Evolutionary conservation across 2,329 filamentous ascomycete genomes (phyloP).

Genomic region (Teratosphaeria gauchensis): DNA sequence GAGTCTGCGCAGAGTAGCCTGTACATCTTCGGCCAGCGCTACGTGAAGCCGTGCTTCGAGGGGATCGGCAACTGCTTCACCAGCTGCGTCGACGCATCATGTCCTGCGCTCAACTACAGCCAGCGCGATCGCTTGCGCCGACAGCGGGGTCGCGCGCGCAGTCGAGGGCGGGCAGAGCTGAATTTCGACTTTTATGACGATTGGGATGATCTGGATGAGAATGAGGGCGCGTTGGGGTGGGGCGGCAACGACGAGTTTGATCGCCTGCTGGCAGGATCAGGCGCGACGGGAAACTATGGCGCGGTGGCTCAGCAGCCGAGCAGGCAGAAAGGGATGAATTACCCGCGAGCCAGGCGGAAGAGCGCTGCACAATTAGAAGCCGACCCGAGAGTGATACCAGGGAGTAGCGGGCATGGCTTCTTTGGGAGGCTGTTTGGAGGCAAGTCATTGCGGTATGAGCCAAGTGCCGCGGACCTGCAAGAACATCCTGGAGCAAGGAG

Average conservation of each 20-base stretch:
- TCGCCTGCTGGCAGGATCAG: constrained; percentile 63
- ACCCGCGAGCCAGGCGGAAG: constrained; percentile 41
- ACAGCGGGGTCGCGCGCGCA: constrained; percentile 55
- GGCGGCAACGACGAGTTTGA: constrained; percentile 73
- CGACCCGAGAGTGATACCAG: constrained; percentile 84
- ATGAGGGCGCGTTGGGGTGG: constrained; percentile 58
- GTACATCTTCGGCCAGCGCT: constrained; percentile 79
- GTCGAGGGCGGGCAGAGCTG: constrained; percentile 59
- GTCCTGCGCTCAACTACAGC: constrained; percentile 27
- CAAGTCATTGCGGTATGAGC: constrained; percentile 71
- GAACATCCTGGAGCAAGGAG: constrained; percentile 62
- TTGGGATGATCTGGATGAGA: constrained; percentile 65
- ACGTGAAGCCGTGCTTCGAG: constrained; percentile 69
- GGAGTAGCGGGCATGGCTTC: constrained; percentile 57
- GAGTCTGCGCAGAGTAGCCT: constrained; percentile 85
- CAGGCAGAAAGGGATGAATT: constrained; percentile 78
- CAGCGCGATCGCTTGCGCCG: constrained; percentile 46
- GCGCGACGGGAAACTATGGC: constrained; percentile 33
- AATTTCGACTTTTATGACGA: constrained; percentile 98
- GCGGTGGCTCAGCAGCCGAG: constrained; percentile 47
- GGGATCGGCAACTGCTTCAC: constrained; percentile 58
- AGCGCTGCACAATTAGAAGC: constrained; percentile 43
- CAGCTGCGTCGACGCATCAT: constrained; percentile 51
- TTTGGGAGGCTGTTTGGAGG: constrained; percentile 74
- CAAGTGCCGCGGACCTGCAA: constrained; percentile 80